Evolutionary conservation across 441 rosid species (phyloP), one percentile per base, ranked within the genome.

Genomic region (Eutrema salsugineum): DNA sequence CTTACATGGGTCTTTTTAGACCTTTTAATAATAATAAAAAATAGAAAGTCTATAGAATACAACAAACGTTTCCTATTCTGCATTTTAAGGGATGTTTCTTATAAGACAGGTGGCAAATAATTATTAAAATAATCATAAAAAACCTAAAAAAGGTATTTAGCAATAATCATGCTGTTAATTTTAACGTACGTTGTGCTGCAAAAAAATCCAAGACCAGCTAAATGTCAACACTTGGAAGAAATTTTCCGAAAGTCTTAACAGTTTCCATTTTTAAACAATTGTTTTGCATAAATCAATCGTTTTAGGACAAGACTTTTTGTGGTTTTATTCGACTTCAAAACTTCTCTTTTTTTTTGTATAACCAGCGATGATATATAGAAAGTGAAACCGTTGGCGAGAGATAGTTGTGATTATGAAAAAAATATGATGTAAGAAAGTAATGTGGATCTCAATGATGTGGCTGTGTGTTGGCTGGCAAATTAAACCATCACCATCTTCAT

Each of bases 401-500:
- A 61, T 28, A 15, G 38, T 48, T 64, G 70, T 55, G 66, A 66
- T 28, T 38, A 71, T 58, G 59, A 38, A 10, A 43, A 27, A 43
- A 27, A 38, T 3, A 24, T 72, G 65, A 73, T 73, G 72, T 49
- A 35, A 73, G 72, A 73, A 59, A 59, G 49, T 66, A 74, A 74
- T 66, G 78, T 66, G 72, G 78, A 74, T 74, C 78, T 67, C 72
- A 74, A 74, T 67, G 68, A 40, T 66, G 56, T 59, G 27, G 73
- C 64, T 75, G 74, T 75, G 70, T 68, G 70, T 68, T 68, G 64
- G 79, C 75, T 75, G 79, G 73, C 78, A 63, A 38, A 68, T 75
- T 46, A 70, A 76, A 55, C 66, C 79, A 70, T 70, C 79, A 40
- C 76, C 65, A 56, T 76, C 66, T 71, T 76, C 79, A 76, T 76